These are phyloP conservation scores for Favolaschia claudopus DNA, from an alignment of 768 basidiomycete genomes.

Conservation along the genomic window DNA sequence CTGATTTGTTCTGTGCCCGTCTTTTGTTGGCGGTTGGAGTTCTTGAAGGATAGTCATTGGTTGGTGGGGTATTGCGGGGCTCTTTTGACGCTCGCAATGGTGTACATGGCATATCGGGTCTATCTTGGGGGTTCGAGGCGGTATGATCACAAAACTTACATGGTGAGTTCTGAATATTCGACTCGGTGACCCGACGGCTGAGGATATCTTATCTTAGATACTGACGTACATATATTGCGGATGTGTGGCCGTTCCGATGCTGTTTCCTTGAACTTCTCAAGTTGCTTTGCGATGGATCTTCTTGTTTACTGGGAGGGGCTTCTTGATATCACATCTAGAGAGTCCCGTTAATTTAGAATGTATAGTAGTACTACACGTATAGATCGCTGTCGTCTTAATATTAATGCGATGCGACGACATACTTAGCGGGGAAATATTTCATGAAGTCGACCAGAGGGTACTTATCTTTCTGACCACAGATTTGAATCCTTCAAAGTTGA, in stretches of 20 bases:
- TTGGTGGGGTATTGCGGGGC: constrained; percentile 4
- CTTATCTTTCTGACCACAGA: no score
- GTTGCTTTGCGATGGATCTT: no score
- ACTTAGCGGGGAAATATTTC: no score
- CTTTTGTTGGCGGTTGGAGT: constrained; percentile 17
- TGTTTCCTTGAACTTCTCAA: constrained; percentile 7
- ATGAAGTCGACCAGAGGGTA: no score
- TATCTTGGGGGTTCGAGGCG: not conserved
- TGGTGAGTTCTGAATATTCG: constrained; percentile 14
- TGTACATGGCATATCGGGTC: constrained; percentile 22
- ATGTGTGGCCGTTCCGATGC: constrained; percentile 18
- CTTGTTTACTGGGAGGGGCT: no score
- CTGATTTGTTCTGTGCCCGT: not conserved
- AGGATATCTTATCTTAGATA: no score
- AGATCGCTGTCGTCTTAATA: no score
- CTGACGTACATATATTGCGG: constrained; percentile 23
- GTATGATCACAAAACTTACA: constrained; percentile 31
- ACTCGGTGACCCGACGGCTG: not conserved
- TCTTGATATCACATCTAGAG: no score
- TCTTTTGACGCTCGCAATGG: constrained; percentile 7
- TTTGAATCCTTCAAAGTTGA: no score
- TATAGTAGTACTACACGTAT: no score
- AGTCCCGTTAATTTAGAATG: no score
- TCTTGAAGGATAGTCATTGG: constrained; percentile 5
- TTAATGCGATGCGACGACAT: no score